Conservation (phyloP, 1,284 basidiomycete species). For the Mycena citricolor region DNA sequence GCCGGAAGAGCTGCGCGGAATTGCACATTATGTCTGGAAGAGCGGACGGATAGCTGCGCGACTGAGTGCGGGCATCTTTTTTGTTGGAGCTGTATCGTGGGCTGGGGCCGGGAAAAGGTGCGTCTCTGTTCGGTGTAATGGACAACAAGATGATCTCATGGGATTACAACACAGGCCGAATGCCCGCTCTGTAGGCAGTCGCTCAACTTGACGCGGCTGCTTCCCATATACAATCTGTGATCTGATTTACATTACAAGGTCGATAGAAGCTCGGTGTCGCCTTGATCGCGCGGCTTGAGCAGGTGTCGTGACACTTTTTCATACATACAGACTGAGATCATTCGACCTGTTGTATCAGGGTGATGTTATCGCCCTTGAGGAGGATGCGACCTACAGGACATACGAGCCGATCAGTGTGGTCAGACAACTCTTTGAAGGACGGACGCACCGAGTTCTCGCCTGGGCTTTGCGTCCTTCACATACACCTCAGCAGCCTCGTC, state of each 20-base stretch:
- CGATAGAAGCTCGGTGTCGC: slow-evolving; percentile 12
- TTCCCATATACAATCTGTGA: slow-evolving; percentile 86
- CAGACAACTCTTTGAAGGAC: slow-evolving; percentile 5
- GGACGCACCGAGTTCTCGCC: slow-evolving; percentile 72
- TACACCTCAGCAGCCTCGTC: slow-evolving; percentile 95
- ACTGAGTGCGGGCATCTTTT: slow-evolving; percentile 95
- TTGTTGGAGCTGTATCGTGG: slow-evolving; percentile 90
- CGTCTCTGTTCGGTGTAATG: slow-evolving; percentile 16
- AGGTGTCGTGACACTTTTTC: slow-evolving; percentile 5
- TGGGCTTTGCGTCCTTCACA: slow-evolving; percentile 83
- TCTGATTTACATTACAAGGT: slow-evolving; percentile 15
- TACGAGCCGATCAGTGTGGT: slow-evolving; percentile 15
- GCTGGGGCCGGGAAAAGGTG: slow-evolving; percentile 88
- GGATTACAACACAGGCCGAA: slow-evolving; percentile 59
- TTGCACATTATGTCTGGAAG: slow-evolving; percentile 86
- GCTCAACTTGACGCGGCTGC: slow-evolving; percentile 67
- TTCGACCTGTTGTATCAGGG: slow-evolving; percentile 79
- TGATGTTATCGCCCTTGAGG: slow-evolving; percentile 96
- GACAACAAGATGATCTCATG: slow-evolving; percentile 9
- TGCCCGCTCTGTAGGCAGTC: slow-evolving; percentile 87
- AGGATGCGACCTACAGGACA: slow-evolving; percentile 76
- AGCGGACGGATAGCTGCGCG: slow-evolving; percentile 76
- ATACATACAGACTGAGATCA: slow-evolving; percentile 13
- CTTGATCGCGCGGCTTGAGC: slow-evolving; percentile 1
- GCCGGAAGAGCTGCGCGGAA: slow-evolving; percentile 61